Evolutionary conservation across 768 basidiomycete species (phyloP), one percentile per base, ranked within the genome.

Genomic region (Hygrocybe coccinea): DNA sequence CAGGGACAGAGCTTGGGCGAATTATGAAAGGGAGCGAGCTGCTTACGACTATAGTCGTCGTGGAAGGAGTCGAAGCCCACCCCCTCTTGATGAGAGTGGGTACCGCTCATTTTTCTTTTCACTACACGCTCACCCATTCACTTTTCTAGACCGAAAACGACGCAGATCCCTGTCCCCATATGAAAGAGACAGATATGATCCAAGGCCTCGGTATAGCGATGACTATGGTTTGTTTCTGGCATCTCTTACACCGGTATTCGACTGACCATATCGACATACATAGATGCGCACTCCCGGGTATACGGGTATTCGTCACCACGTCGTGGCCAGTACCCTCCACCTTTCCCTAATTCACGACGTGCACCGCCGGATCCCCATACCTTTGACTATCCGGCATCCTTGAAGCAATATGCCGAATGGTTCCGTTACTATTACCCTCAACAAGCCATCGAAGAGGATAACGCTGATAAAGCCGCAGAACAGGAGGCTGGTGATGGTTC

Each of bases 381-480:
- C 2, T 83, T 89, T 60, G 90, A 91, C 60, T 90, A 86, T 64
- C 87, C 89, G 34, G 88, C 87, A 5, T 79, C 84, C 1, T 67
- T 92, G 67, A 90, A 91, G 71, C 87, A 91, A 62, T 92, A 85
- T 60, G 88, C 88, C 2, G 90, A 92, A 62, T 92, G 91, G 91
- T 92, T 91, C 69, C 82, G 91, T 35, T 87, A 78, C 65, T 83
- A 72, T 59, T 86, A 81, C 63, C 86, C 89, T 6, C 81, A 86
- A 59, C 82, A 87, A 66, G 90, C 89, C 14, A 76, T 77, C 6
- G 88, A 91, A 58, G 91, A 93, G 71, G 91, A 94, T 64, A 85
- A 77, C 50, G 83, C 84, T 46, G 90, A 91, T 74, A 90, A 90
- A 64, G 86, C 83, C 49, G 88, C 89, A 12, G 89, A 91, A 62